Conservation (phyloP, 139 green algal species). For the Coelastrella sp. region DNA sequence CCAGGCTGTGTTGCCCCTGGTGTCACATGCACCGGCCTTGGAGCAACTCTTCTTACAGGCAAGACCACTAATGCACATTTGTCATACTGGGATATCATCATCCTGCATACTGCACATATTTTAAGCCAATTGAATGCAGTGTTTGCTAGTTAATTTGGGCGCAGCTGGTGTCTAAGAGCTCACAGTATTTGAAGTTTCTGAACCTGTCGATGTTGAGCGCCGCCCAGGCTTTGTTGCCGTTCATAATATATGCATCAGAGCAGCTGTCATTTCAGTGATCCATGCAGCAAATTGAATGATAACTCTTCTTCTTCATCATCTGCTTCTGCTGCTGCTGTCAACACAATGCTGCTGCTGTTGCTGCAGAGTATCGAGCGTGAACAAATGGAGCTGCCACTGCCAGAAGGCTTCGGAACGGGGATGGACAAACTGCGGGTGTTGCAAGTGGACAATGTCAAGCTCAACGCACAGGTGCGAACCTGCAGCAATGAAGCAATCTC, state of each 20-base stretch:
- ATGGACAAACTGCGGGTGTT: not conserved
- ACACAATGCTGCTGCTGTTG: not conserved
- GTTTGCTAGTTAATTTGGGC: too few relatives aligned
- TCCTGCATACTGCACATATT: too few relatives aligned
- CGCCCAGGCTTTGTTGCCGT: too few relatives aligned
- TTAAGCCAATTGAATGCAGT: too few relatives aligned
- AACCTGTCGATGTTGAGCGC: too few relatives aligned
- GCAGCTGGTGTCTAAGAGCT: too few relatives aligned
- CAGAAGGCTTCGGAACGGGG: not conserved
- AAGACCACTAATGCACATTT: too few relatives aligned
- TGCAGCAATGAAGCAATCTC: not conserved
- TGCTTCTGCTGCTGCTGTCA: not conserved
- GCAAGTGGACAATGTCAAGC: conserved; percentile 33
- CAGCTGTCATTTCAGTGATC: not conserved
- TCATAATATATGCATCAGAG: too few relatives aligned
- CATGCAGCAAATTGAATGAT: not conserved
- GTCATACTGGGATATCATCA: too few relatives aligned
- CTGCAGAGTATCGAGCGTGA: conserved; percentile 35
- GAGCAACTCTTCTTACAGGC: conserved; percentile 43
- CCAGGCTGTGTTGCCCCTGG: conserved; percentile 22
- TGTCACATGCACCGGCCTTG: not conserved
- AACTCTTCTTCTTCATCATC: not conserved
- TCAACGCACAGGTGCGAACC: conserved; percentile 1
- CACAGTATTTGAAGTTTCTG: too few relatives aligned
- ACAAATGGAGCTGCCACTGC: conserved; percentile 1